These are phyloP conservation scores for Iris macrosiphon DNA, from an alignment of 106 monocot genomes.

Conservation along the genomic window DNA sequence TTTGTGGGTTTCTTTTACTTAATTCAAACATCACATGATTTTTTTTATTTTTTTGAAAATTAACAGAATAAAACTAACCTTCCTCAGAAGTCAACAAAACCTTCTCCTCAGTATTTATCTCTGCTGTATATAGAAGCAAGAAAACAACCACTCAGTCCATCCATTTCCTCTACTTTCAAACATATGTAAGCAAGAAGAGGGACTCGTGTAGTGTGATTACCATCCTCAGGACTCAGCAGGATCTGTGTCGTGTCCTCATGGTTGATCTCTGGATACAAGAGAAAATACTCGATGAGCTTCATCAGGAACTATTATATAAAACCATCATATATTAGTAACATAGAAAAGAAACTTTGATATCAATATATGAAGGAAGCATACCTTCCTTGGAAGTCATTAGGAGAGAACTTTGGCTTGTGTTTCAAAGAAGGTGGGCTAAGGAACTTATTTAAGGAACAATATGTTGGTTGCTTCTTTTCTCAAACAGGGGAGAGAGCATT, in stretches of 20 bases:
- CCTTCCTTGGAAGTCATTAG: constrained; percentile 25
- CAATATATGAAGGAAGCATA: neutral
- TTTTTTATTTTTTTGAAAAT: too few species aligned
- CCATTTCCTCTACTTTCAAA: neutral
- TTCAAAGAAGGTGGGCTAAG: too few species aligned
- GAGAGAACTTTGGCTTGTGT: too few species aligned
- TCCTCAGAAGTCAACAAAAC: too few species aligned
- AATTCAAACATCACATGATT: too few species aligned
- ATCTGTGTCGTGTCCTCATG: constrained; percentile 1
- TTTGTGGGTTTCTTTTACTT: too few species aligned
- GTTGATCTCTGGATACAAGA: constrained; percentile 15
- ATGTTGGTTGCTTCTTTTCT: too few species aligned
- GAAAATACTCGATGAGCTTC: constrained; percentile 18
- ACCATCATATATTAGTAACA: neutral
- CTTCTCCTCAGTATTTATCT: too few species aligned
- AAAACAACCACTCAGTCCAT: neutral
- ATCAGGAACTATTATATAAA: neutral
- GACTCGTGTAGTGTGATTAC: too few species aligned
- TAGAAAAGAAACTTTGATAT: too few species aligned
- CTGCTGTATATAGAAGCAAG: neutral
- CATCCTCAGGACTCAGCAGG: constrained; percentile 4
- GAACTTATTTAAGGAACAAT: too few species aligned
- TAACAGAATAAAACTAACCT: neutral
- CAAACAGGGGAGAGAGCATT: too few species aligned
- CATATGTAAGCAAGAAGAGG: neutral